Base-by-base conservation (phyloP, 2,329 filamentous ascomycete genomes). In the Ustulina deusta region DNA sequence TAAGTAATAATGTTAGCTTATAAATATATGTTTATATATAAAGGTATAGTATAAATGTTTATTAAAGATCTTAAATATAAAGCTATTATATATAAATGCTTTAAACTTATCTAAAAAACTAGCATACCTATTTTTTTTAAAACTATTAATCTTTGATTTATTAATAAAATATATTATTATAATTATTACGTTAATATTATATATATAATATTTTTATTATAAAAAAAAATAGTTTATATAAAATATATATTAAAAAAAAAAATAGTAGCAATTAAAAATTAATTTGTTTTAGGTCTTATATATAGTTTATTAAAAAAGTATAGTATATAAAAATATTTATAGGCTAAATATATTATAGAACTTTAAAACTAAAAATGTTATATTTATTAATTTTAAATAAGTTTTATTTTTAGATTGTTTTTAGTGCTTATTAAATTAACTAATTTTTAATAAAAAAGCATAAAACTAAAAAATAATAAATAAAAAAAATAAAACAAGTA, bases 1-100 rank as follows among this genome's bases (percentile, higher is more conserved):
- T 73, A 77, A 62, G 71, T 84, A 6, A 81, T 78, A 9, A 75
- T 84, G 36, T 69, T 79, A 22, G 73, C 65, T 3, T 78, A 83
- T 68, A 77, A 80, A 65, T 84, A 84, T 73, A 82, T 78, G 1
- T 79, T 84, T 55, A 73, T 81, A 36, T 73, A 77, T 55, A 85
- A 85, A 71, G 78, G 78, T 22, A 83, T 77, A 1, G 73, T 79
- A 1, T 25, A n/a, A 22, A 75, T 63, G n/a, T 80, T 80, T 29
- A 68, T 78, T 40, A 17, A 49, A 3, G 74, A 79, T 65, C 78
- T 82, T 7, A 38, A 78, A 63, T 72, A 81, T 44, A 78, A 83
- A 70, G 75, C 74, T 1, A 48, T 51, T 0, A 72, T 83, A 0
- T 83, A 83, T 63, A 7, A 70, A 6, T 74, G 74, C 15, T 73